phyloP scores from a whole-genome alignment of 306 rosid genomes.

The Cucumis melo region DNA sequence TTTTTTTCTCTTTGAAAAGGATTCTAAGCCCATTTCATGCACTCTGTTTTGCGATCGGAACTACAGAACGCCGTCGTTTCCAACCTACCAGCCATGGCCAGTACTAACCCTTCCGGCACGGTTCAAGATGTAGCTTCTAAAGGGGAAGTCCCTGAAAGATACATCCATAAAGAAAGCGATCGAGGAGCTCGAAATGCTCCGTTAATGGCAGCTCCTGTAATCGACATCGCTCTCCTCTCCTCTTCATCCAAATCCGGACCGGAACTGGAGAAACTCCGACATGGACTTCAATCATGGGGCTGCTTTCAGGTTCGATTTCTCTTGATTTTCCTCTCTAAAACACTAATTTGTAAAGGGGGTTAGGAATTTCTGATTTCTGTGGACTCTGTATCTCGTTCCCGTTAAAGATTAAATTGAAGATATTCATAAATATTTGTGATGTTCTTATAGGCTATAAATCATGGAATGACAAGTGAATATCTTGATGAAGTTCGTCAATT shows the following conservation, averaged over 20 bases:
- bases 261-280: conserved; percentile 10
- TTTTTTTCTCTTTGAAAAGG: not conserved
- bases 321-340: not conserved
- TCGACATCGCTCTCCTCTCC: conserved; percentile 16
- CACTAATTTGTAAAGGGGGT: not conserved
- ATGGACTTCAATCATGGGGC: conserved; percentile 20
- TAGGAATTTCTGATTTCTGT: not conserved
- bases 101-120: not conserved
- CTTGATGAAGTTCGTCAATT: not conserved
- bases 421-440: too few species aligned
- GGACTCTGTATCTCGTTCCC: not conserved
- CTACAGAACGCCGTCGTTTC: not conserved
- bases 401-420: too few species aligned
- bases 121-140: not conserved
- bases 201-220: conserved; percentile 14
- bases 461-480: too few species aligned
- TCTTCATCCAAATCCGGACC: not conserved
- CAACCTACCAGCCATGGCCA: not conserved
- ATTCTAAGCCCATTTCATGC: not conserved
- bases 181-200: conserved; percentile 7
- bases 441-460: too few species aligned
- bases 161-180: conserved; percentile 17
- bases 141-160: conserved; percentile 21
- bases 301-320: conserved; percentile 22
- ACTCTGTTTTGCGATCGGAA: not conserved